Conservation (phyloP, 2,329 filamentous ascomycete genomes). For the Trichoderma brevicompactum region DNA sequence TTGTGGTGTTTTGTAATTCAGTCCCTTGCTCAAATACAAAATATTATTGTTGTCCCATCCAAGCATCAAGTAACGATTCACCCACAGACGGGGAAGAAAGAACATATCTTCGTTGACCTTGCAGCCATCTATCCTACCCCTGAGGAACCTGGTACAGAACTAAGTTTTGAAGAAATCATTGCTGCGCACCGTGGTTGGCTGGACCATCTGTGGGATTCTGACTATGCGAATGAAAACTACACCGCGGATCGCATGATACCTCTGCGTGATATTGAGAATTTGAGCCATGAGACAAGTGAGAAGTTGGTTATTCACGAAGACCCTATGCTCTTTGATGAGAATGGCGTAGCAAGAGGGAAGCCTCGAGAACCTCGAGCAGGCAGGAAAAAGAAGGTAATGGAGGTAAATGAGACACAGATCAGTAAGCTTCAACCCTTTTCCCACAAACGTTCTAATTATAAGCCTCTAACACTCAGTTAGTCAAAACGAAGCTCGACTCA, state of each 20-base stretch:
- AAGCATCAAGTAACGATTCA: constrained; percentile 82
- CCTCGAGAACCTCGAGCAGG: constrained; percentile 51
- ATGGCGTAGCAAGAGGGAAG: constrained; percentile 56
- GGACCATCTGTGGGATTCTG: constrained; percentile 59
- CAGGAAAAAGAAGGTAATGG: constrained; percentile 78
- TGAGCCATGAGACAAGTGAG: constrained; percentile 39
- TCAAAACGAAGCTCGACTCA: constrained; percentile 92
- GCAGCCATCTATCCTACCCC: constrained; percentile 82
- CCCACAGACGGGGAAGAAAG: constrained; percentile 77
- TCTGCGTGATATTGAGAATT: constrained; percentile 41
- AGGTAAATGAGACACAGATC: constrained; percentile 90
- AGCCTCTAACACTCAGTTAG: constrained; percentile 47
- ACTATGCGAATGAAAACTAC: constrained; percentile 43
- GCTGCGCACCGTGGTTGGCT: constrained; percentile 75
- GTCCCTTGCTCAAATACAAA: constrained; percentile 65
- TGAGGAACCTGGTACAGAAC: constrained; percentile 71
- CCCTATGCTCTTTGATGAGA: constrained; percentile 59
- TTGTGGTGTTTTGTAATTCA: constrained; percentile 53
- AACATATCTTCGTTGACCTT: constrained; percentile 86
- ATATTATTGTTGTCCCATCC: constrained; percentile 70
- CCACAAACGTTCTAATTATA: not conserved
- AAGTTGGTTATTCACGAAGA: constrained; percentile 53
- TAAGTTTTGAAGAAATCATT: constrained; percentile 90
- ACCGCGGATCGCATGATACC: constrained; percentile 37
- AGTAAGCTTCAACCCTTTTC: constrained; percentile 59